Conservation (phyloP, 2,329 filamentous ascomycete genomes). For the Neofusicoccum sp. region DNA sequence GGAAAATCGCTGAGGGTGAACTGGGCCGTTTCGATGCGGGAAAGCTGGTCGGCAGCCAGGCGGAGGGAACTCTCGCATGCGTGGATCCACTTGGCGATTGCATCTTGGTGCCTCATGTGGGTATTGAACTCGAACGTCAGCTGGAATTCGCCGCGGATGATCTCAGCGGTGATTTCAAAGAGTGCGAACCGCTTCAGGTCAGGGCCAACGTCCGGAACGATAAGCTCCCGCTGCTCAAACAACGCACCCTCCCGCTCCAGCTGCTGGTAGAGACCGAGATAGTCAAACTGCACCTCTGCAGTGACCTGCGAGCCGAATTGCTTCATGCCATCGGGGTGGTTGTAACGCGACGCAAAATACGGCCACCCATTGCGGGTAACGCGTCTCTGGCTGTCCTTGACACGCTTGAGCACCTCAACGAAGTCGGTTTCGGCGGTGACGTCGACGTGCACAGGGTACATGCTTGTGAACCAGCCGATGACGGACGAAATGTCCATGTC, state of each 20-base stretch:
- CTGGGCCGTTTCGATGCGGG: background rate
- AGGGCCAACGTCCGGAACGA: slow-evolving; percentile 7
- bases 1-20: slow-evolving; percentile 6
- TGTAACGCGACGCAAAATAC: slow-evolving; percentile 11
- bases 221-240: slow-evolving; percentile 4
- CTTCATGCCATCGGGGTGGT: background rate
- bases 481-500: slow-evolving; percentile 29
- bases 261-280: slow-evolving; percentile 55
- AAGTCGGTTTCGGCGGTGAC: background rate
- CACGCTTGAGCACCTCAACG: background rate
- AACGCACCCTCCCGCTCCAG: slow-evolving; percentile 39
- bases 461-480: slow-evolving; percentile 29
- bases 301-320: slow-evolving; percentile 5
- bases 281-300: slow-evolving; percentile 63
- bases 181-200: slow-evolving; percentile 49
- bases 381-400: background rate
- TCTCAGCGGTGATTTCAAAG: slow-evolving; percentile 56
- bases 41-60: slow-evolving; percentile 30
- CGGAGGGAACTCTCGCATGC: slow-evolving; percentile 41
- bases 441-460: background rate
- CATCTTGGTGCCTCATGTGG: slow-evolving; percentile 49
- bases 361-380: background rate
- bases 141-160: slow-evolving; percentile 51
- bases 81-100: slow-evolving; percentile 48
- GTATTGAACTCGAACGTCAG: slow-evolving; percentile 57